A percentile compares a stretch with the other conserved stretches of the same genome.
Conservation (phyloP, 2,329 filamentous ascomycete species). For the Colletotrichum brevisporum region DNA sequence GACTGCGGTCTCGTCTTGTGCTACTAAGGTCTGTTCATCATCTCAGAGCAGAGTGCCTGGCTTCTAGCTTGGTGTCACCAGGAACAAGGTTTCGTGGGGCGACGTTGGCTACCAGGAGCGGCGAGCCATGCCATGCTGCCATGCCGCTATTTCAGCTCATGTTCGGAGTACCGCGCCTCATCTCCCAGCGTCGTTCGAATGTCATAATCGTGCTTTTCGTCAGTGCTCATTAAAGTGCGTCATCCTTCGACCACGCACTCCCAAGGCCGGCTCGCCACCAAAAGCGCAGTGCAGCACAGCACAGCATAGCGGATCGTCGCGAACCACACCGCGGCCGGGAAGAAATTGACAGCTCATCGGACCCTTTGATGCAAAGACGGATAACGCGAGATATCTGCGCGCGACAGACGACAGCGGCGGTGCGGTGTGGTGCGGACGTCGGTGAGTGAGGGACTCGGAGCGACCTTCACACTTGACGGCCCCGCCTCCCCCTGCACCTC, state of each 20-base stretch:
- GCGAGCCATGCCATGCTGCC: constrained; percentile 10
- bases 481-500: neutral
- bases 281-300: neutral
- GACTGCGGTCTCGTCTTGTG: neutral
- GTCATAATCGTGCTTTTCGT: neutral
- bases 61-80: neutral
- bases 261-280: no score
- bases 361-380: constrained; percentile 18
- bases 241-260: neutral
- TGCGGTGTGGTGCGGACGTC: constrained; percentile 9
- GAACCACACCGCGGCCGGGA: neutral
- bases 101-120: neutral
- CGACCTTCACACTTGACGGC: neutral
- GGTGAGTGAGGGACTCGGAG: constrained; percentile 10
- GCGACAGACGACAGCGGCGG: constrained; percentile 16
- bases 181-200: constrained; percentile 11
- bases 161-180: constrained; percentile 11
- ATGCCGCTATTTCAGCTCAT: constrained; percentile 16
- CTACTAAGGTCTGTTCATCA: constrained; percentile 24
- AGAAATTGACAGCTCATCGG: constrained; percentile 35
- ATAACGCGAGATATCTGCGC: constrained; percentile 34
- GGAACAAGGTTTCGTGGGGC: constrained; percentile 31
- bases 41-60: constrained; percentile 5
- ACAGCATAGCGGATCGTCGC: neutral
- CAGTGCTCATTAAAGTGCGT: constrained; percentile 23